phyloP scores from a whole-genome alignment of 306 rosid species.

The Cicer chorassanicum region DNA sequence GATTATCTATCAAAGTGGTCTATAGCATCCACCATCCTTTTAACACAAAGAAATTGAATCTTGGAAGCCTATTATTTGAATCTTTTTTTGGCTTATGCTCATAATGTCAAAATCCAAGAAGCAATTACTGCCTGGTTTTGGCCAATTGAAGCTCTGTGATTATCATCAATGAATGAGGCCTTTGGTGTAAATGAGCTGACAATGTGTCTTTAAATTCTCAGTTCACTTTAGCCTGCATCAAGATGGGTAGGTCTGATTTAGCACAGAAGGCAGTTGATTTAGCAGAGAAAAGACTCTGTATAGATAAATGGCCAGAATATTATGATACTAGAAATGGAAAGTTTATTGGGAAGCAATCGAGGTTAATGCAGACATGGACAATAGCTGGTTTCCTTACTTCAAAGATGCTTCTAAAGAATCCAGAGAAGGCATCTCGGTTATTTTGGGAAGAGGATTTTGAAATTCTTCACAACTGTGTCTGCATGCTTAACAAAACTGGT shows the following conservation, averaged over 20 bases:
- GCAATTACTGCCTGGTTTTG: conserved; percentile 32
- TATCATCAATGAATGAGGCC: conserved; percentile 1
- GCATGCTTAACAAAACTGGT: conserved; percentile 78
- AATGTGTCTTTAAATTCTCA: conserved; percentile 47
- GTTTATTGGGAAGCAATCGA: conserved; percentile 88
- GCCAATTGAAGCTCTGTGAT: neutral
- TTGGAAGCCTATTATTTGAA: conserved; percentile 2
- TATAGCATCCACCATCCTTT: too few relatives aligned
- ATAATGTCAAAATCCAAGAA: conserved; percentile 24
- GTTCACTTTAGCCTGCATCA: conserved; percentile 95
- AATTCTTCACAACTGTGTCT: conserved; percentile 88
- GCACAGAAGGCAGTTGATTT: conserved; percentile 80
- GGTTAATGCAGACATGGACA: conserved; percentile 90
- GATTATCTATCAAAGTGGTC: too few relatives aligned
- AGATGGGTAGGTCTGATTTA: conserved; percentile 85
- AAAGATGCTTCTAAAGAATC: conserved; percentile 83
- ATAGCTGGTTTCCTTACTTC: conserved; percentile 88
- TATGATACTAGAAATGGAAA: conserved; percentile 84
- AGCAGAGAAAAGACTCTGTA: conserved; percentile 77
- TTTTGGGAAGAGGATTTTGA: conserved; percentile 97
- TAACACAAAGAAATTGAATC: neutral
- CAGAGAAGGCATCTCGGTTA: conserved; percentile 80
- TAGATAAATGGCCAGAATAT: conserved; percentile 92
- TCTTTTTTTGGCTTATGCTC: neutral
- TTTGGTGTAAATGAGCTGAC: conserved; percentile 36